phyloP scores from a whole-genome alignment of 805 yeast species.

The Henningerozyma blattae region DNA sequence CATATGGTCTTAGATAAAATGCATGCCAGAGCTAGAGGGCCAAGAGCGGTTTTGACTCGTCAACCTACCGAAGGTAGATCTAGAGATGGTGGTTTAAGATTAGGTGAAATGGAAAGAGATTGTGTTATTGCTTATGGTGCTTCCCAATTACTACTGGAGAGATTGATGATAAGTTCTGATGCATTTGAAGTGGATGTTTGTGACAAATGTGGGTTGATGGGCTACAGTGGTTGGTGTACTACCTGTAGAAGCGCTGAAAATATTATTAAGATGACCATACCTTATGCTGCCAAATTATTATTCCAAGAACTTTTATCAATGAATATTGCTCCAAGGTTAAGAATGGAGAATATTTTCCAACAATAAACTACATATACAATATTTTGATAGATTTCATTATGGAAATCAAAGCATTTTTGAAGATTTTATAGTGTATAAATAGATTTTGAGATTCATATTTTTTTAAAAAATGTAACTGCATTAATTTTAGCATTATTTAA shows the following conservation, averaged over 20 bases:
- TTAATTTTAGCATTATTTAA: too few species aligned
- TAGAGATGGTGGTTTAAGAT: slow-evolving; percentile 95
- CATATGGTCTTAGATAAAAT: slow-evolving; percentile 98
- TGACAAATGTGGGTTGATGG: slow-evolving; percentile 91
- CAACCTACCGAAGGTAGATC: slow-evolving; percentile 99
- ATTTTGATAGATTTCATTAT: too few species aligned
- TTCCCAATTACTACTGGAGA: slow-evolving; percentile 81
- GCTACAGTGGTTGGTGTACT: slow-evolving; percentile 97
- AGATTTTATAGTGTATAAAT: too few species aligned
- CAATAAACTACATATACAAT: too few species aligned
- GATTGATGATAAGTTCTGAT: slow-evolving; percentile 93
- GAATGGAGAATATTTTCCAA: slow-evolving; percentile 76
- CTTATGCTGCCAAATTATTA: slow-evolving; percentile 94
- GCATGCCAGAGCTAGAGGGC: slow-evolving; percentile 99
- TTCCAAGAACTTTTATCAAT: slow-evolving; percentile 97
- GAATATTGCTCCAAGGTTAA: slow-evolving; percentile 96
- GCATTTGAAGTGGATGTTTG: slow-evolving; percentile 97
- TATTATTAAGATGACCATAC: slow-evolving; percentile 88
- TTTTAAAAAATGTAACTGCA: too few species aligned
- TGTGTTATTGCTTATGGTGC: slow-evolving; percentile 99
- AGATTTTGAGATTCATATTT: too few species aligned
- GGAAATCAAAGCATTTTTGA: too few species aligned
- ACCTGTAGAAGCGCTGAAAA: slow-evolving; percentile 82
- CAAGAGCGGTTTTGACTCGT: slow-evolving; percentile 93
- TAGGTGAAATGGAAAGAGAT: slow-evolving; percentile 99